Evolutionary conservation across 2,329 filamentous ascomycete genomes (phyloP), one percentile per base, ranked within the genome.

Genomic region (Fusarium sp.): DNA sequence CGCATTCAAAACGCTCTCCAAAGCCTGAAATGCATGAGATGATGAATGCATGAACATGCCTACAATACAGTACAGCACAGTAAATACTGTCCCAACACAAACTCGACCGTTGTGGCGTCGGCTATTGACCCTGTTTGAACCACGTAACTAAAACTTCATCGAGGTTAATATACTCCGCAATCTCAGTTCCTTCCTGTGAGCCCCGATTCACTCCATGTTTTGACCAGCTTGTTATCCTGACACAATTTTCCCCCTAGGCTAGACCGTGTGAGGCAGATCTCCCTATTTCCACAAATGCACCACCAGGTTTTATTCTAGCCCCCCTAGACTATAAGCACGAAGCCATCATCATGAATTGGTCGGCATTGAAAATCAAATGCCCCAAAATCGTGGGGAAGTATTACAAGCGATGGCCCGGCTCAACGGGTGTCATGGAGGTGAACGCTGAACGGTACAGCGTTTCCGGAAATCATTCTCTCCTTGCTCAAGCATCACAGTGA

Each of bases 41-140:
- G 14, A 49, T 58, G 59, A 51, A 60, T 61, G 65, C 45, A 68
- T 52, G 35, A 44, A 44, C 31, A 58, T 35, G 18, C 17, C 17
- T 15, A 36, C 17, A 54, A 33, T 35, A 26, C 48, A 51, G 48
- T 48, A 33, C 33, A 33, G 33, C 33, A 41, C 36, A n/a, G 20
- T 42, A 41, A 48, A 49, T 33, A 36, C 55, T 48, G 48, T 57
- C 33, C 24, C n/a, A 39, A 26, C n/a, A n/a, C 24, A 28, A 42
- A 35, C 31, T 38, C 52, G 58, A 49, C 54, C 49, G 44, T 48
- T 78, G 76, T 78, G 76, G 76, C 72, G 66, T 69, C 77, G 77
- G 76, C 73, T 77, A 77, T 77, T 73, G 49, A 68, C 65, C 69
- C 71, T 69, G 57, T 69, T 69, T 76, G 56, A 77, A 68, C 68